Evolutionary conservation across 192 early-diverging fungal genomes (phyloP).

Genomic region (Podochytrium sp.): DNA sequence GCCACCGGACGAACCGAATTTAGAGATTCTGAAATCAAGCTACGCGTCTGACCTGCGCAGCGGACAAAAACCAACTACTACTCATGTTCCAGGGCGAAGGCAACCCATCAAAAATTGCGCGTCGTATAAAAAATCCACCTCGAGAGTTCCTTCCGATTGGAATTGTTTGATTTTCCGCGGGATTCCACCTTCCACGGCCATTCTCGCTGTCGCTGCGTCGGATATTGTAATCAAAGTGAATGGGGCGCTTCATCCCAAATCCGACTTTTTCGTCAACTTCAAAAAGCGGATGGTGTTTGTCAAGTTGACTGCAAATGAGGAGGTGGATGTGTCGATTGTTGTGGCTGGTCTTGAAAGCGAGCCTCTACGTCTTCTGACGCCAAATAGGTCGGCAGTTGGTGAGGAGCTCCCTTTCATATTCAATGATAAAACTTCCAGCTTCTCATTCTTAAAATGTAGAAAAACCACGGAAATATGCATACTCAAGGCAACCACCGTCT

Average conservation of each 20-base stretch:
- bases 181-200: neutral
- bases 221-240: slow-evolving; percentile 13
- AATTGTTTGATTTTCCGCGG: slow-evolving; percentile 17
- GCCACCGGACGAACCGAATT: neutral
- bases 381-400: neutral
- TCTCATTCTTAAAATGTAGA: neutral
- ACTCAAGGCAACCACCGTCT: neutral
- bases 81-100: neutral
- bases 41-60: neutral
- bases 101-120: slow-evolving; percentile 4
- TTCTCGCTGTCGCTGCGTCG: neutral
- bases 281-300: slow-evolving; percentile 6
- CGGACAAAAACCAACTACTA: neutral
- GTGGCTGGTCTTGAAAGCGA: slow-evolving; percentile 10
- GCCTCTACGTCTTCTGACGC: neutral
- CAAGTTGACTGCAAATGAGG: slow-evolving; percentile 7
- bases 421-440: neutral
- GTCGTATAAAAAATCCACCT: neutral
- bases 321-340: neutral
- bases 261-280: slow-evolving; percentile 6
- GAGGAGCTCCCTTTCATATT: neutral
- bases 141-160: slow-evolving; percentile 17
- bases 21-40: neutral
- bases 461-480: neutral
- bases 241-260: neutral